A percentile compares a stretch with the other conserved stretches of the same genome.
These are phyloP conservation scores for Adansonia digitata DNA, from an alignment of 345 rosid genomes.

Conservation along the genomic window DNA sequence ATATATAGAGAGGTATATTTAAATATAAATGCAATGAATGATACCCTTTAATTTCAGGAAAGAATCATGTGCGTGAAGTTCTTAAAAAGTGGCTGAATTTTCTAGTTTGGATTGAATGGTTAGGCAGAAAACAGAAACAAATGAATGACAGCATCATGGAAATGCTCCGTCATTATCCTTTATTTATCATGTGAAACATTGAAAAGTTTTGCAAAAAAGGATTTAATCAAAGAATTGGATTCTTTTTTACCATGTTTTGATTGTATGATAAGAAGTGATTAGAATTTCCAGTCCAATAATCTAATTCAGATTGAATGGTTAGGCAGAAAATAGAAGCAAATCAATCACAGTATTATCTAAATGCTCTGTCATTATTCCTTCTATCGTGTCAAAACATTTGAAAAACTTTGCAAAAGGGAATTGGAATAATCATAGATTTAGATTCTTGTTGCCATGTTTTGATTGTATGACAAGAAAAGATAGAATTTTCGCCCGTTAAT, in stretches of 20 bases:
- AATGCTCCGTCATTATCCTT: neutral
- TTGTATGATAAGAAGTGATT: neutral
- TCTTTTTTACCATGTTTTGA: neutral
- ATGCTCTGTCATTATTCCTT: neutral
- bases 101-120: neutral
- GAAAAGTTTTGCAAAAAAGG: neutral
- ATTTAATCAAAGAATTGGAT: no score
- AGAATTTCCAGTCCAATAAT: neutral
- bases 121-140: neutral
- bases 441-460: neutral
- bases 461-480: neutral
- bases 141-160: neutral
- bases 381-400: neutral
- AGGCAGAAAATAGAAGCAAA: neutral
- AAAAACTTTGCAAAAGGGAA: neutral
- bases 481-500: neutral
- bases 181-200: neutral
- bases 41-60: neutral
- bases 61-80: neutral
- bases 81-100: neutral
- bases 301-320: neutral
- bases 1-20: no score
- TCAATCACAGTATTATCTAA: neutral
- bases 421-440: neutral
- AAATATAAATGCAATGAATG: neutral